Conservation (phyloP, 2,329 filamentous ascomycete genomes). For the Thelonectria rubi region DNA sequence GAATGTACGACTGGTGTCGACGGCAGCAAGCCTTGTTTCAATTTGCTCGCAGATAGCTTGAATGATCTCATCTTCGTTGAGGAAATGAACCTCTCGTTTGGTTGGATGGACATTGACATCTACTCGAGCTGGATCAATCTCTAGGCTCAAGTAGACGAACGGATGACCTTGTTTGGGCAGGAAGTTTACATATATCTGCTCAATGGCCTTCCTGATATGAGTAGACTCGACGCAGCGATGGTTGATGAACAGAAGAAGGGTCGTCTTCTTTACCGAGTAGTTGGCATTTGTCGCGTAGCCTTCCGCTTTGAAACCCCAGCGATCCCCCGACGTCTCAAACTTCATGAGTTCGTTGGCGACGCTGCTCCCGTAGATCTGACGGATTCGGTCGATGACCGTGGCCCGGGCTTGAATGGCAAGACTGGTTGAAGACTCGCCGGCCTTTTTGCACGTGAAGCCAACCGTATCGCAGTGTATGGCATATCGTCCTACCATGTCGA, state of each 20-base stretch:
- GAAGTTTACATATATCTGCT: constrained; percentile 88
- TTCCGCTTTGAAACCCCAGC: constrained; percentile 84
- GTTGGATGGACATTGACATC: constrained; percentile 99
- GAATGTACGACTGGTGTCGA: constrained; percentile 94
- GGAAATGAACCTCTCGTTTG: constrained; percentile 94
- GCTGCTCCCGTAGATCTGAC: constrained; percentile 84
- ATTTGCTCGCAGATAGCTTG: constrained; percentile 85
- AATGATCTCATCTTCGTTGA: constrained; percentile 97
- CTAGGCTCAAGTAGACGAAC: constrained; percentile 89
- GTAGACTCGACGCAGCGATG: constrained; percentile 92
- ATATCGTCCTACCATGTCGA: constrained; percentile 93
- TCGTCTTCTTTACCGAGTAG: constrained; percentile 90
- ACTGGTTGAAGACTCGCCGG: constrained; percentile 84
- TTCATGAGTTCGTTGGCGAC: constrained; percentile 90
- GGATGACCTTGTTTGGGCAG: constrained; percentile 94
- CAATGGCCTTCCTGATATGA: constrained; percentile 86
- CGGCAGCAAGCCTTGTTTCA: constrained; percentile 78
- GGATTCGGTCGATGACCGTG: constrained; percentile 81
- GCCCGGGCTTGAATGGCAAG: constrained; percentile 81
- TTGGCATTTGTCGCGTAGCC: constrained; percentile 93
- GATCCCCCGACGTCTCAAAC: constrained; percentile 75
- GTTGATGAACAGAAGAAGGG: constrained; percentile 92
- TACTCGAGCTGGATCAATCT: constrained; percentile 90
- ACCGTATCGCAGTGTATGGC: constrained; percentile 92
- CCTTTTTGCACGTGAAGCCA: constrained; percentile 95